These are phyloP conservation scores for Myxozyma kluyveri DNA, from an alignment of 805 yeast species.

Conservation along the genomic window DNA sequence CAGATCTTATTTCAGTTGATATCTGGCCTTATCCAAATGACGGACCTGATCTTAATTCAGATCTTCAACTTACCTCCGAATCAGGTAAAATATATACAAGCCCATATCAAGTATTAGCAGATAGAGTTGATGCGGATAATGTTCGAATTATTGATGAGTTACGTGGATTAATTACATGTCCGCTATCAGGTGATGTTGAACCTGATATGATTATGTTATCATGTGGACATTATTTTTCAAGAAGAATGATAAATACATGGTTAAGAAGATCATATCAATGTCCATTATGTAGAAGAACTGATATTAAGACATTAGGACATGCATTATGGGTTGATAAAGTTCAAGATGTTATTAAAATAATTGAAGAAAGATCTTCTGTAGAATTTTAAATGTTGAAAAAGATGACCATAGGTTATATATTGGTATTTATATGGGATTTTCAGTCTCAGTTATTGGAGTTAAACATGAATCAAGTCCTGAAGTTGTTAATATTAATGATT, in stretches of 20 bases:
- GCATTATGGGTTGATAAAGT: slow-evolving; percentile 18
- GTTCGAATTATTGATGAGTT: slow-evolving; percentile 1
- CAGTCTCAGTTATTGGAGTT: slow-evolving; percentile 16
- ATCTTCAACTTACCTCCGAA: not conserved
- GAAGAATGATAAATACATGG: slow-evolving; percentile 8
- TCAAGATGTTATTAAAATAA: slow-evolving; percentile 13
- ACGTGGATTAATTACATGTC: slow-evolving; percentile 12
- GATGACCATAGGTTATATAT: not conserved
- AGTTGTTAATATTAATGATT: slow-evolving; percentile 5
- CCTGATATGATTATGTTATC: slow-evolving; percentile 19
- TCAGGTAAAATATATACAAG: not conserved
- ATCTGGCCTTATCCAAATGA: slow-evolving; percentile 13
- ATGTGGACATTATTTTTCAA: slow-evolving; percentile 20
- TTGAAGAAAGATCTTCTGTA: not conserved
- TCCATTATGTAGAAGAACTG: slow-evolving; percentile 14
- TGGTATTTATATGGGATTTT: slow-evolving; percentile 11
- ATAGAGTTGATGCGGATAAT: not conserved
- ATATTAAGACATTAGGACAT: slow-evolving; percentile 3
- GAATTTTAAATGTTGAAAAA: not conserved
- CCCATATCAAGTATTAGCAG: not conserved
- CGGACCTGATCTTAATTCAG: not conserved
- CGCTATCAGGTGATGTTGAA: slow-evolving; percentile 4
- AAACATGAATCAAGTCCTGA: slow-evolving; percentile 4
- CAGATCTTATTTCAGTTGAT: slow-evolving; percentile 6
- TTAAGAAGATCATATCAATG: slow-evolving; percentile 1